These are phyloP conservation scores for Globisporangium okanoganense DNA, from an alignment of 352 stramenopile genomes.

Conservation along the genomic window DNA sequence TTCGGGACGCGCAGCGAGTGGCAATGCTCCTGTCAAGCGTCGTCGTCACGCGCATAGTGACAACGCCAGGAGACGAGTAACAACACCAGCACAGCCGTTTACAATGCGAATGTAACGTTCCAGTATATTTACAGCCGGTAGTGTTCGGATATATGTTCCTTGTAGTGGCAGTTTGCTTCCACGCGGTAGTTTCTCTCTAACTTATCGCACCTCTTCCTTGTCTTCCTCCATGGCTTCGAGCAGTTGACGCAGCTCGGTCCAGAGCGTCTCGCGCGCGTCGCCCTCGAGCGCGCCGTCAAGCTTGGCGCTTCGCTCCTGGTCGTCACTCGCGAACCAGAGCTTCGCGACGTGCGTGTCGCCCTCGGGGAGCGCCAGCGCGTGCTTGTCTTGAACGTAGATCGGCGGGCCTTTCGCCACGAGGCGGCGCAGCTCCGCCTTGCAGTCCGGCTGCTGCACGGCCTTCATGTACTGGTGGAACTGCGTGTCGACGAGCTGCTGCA, in stretches of 20 bases:
- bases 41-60: neutral
- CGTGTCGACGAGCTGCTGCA: slow-evolving; percentile 79
- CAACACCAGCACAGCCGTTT: neutral
- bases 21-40: too few relatives aligned
- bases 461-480: slow-evolving; percentile 94
- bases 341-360: slow-evolving; percentile 87
- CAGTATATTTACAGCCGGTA: neutral
- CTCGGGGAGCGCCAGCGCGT: slow-evolving; percentile 84
- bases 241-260: slow-evolving; percentile 64
- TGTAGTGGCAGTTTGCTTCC: neutral
- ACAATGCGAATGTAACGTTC: slow-evolving; percentile 2
- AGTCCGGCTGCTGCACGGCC: slow-evolving; percentile 91
- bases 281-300: slow-evolving; percentile 87
- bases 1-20: neutral
- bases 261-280: slow-evolving; percentile 71
- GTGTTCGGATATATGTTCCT: neutral
- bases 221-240: slow-evolving; percentile 80
- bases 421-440: slow-evolving; percentile 92
- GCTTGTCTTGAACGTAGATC: slow-evolving; percentile 91
- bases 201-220: slow-evolving; percentile 64
- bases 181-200: neutral
- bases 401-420: slow-evolving; percentile 88
- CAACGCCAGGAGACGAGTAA: neutral
- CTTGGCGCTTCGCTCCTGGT: slow-evolving; percentile 82
- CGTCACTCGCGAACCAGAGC: slow-evolving; percentile 89